Conservation (phyloP, 345 rosid genomes). For the Tarenaya hassleriana region DNA sequence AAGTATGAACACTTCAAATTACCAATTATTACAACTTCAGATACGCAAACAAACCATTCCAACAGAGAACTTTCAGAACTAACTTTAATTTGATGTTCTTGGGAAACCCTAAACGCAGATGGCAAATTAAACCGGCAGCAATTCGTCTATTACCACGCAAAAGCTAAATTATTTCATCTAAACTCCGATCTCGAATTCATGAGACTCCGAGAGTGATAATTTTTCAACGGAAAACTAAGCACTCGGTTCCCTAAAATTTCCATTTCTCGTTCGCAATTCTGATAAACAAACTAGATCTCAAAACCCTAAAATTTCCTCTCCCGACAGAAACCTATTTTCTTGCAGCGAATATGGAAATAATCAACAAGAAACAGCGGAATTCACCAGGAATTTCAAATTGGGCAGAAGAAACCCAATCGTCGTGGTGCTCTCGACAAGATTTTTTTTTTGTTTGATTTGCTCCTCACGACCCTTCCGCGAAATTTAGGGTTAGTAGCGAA, state of each 20-base stretch:
- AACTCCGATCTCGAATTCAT: background rate
- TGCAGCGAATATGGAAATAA: constrained; percentile 2
- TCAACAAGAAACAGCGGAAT: constrained; percentile 9
- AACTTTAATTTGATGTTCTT: constrained; percentile 22
- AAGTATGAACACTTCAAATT: no score
- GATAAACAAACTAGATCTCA: background rate
- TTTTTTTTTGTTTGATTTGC: background rate
- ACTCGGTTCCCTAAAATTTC: background rate
- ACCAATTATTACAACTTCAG: no score
- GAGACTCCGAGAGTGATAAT: background rate
- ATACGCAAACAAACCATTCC: no score
- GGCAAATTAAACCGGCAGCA: background rate
- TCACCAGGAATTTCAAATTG: constrained; percentile 1
- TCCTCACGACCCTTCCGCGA: background rate
- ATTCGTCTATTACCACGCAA: background rate
- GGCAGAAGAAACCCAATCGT: constrained; percentile 1
- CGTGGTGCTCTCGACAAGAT: background rate
- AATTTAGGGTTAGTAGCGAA: constrained; percentile 21
- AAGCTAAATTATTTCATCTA: background rate
- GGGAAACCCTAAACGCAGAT: constrained; percentile 21
- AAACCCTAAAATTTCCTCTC: constrained; percentile 15
- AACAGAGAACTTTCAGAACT: background rate
- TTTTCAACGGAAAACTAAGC: background rate
- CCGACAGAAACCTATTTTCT: constrained; percentile 4
- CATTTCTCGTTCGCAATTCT: background rate